phyloP scores from a whole-genome alignment of 345 rosid species.

The Gynandropsis gynandra region DNA sequence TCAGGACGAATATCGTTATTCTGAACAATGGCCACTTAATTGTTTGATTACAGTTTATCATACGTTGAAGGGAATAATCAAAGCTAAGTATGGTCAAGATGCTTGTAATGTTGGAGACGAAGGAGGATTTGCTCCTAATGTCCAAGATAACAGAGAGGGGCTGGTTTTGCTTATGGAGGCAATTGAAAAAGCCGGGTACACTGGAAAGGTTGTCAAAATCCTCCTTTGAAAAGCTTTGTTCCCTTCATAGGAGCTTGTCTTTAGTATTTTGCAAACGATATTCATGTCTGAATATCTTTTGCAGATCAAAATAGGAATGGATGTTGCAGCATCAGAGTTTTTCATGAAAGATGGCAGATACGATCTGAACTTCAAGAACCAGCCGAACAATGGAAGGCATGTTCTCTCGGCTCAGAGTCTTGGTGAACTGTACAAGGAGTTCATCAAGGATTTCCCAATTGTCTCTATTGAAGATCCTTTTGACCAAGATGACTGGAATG shows the following conservation, averaged over 20 bases:
- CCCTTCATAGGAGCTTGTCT: neutral
- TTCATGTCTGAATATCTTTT: neutral
- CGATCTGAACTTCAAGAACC: conserved; percentile 93
- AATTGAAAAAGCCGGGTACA: conserved; percentile 94
- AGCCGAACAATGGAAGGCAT: conserved; percentile 84
- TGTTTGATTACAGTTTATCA: conserved; percentile 61
- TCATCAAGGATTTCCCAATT: conserved; percentile 81
- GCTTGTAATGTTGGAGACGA: conserved; percentile 99
- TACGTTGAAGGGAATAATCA: conserved; percentile 75
- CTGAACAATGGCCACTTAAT: neutral
- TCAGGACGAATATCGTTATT: neutral
- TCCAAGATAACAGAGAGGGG: conserved; percentile 97
- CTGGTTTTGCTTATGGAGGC: conserved; percentile 88
- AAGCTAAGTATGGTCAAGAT: conserved; percentile 89
- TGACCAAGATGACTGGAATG: conserved; percentile 97
- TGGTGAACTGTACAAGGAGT: conserved; percentile 73
- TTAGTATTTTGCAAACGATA: conserved; percentile 1
- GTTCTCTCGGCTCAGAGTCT: conserved; percentile 75
- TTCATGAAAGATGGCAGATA: conserved; percentile 73
- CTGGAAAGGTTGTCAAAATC: conserved; percentile 55
- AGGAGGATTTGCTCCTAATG: conserved; percentile 98
- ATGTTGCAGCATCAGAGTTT: conserved; percentile 97
- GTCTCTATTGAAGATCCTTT: conserved; percentile 96
- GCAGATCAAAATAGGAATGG: conserved; percentile 99
- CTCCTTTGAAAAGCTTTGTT: neutral